phyloP scores from a whole-genome alignment of 495 filamentous ascomycete species.

The Stereocaulon alpinum region DNA sequence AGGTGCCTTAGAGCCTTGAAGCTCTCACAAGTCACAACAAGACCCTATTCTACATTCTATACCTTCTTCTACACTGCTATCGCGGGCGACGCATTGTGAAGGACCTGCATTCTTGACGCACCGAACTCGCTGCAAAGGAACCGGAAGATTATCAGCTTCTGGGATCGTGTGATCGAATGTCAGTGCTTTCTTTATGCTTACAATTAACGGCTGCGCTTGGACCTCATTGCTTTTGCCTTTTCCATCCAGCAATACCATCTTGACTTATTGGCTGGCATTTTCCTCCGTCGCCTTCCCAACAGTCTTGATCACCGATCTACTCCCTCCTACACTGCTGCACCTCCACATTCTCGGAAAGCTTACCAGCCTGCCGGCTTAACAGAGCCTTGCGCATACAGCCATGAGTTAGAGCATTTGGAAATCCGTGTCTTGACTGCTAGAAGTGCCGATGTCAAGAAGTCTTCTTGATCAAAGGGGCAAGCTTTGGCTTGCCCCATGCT shows the following conservation, averaged over 20 bases:
- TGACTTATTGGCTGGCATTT: no score
- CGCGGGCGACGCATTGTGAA: no score
- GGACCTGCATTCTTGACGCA: no score
- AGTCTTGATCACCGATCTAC: neutral
- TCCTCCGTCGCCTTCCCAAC: neutral
- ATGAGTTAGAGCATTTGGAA: no score
- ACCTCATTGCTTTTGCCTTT: neutral
- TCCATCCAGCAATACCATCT: neutral
- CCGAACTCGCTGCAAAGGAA: no score
- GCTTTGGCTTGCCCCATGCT: no score
- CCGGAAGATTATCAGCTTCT: neutral
- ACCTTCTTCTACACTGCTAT: no score
- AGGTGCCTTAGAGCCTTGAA: neutral
- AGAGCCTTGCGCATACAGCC: neutral
- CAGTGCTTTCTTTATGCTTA: neutral
- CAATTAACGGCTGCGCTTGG: neutral
- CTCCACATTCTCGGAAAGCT: neutral
- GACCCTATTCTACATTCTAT: no score
- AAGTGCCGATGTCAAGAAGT: no score
- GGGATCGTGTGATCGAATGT: neutral
- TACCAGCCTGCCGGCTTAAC: neutral
- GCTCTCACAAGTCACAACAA: neutral
- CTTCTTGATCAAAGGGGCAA: no score
- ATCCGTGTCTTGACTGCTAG: no score
- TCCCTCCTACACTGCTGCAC: neutral